Base-by-base conservation (phyloP, 768 basidiomycete species). In the Boletus pseudo-olivaceus region DNA sequence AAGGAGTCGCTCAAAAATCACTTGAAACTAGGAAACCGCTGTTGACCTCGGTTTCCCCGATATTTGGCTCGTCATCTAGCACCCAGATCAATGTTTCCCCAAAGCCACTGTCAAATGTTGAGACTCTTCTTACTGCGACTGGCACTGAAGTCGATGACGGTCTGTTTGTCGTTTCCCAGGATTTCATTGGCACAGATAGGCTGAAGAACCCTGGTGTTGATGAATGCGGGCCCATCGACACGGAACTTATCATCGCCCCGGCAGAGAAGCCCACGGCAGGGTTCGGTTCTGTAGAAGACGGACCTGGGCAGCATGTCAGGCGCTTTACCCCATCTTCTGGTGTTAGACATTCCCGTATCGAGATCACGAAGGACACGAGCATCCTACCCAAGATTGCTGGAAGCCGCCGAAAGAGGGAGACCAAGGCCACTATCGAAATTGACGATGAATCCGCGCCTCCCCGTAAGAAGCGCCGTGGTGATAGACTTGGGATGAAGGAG, bases 341-440 rank as follows among this genome's bases (percentile, higher is more conserved):
- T 35, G 20, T 6, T n/a, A 11, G 9, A 19, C 27, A n/a, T 32
- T 26, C 39, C 26, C 29, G 20, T 37, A 15, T 48, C 34, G 52
- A 55, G 29, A 55, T 19, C 27, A 32, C 39, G 26, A 54, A 48
- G 14, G 40, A 58, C 27, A 45, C 39, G 3, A 51, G 20, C 41
- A 14, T 42, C 10, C 55, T 55, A 5, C 37, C 44, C 4, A 70
- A 53, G 40, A 39, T 64, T 33, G 53, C 57, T 26, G 67, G 68
- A 33, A 63, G 10, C 23, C 69, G 68, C 43, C 61, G 68, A 57
- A 69, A 71, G 46, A 57, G 68, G 45, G 63, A 69, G 23, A 29
- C 23, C 19, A 58, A 51, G 10, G 26, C 39, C 14, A 4, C 29
- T 20, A 27, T 54, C 12, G 62, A 62, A 34, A n/a, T 48, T 45